Evolutionary conservation across 139 green algal species (phyloP).

Genomic region (Chlorella vulgaris): DNA sequence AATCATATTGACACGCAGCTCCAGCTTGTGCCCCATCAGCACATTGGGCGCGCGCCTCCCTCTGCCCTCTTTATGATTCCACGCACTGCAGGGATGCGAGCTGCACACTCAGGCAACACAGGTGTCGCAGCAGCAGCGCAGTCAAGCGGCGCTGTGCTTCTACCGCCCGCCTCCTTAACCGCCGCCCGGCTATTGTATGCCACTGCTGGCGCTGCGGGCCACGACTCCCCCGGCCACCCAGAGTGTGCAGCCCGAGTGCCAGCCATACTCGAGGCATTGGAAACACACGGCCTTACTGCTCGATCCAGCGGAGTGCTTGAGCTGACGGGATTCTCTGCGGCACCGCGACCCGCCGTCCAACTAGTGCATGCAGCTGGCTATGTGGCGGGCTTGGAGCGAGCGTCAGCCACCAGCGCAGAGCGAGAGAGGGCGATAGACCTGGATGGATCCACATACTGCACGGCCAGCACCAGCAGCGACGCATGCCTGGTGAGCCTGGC

Average conservation of each 20-base stretch:
- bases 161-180: background rate
- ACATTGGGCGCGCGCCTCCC: no score
- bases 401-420: background rate
- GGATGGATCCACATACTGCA: constrained; percentile 28
- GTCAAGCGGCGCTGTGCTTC: background rate
- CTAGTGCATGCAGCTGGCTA: constrained; percentile 63
- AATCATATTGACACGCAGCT: no score
- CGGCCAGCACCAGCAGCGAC: constrained; percentile 40
- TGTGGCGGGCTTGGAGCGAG: constrained; percentile 45
- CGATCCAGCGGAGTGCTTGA: constrained; percentile 26
- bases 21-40: no score
- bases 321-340: constrained; percentile 30
- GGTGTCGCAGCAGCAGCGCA: background rate
- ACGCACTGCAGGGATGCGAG: no score
- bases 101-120: no score
- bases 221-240: constrained; percentile 58
- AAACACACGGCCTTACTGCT: constrained; percentile 29
- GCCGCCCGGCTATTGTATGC: constrained; percentile 31
- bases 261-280: constrained; percentile 58
- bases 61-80: no score
- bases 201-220: constrained; percentile 15
- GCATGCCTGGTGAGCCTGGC: background rate
- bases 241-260: constrained; percentile 60
- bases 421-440: background rate
- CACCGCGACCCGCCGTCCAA: constrained; percentile 42